Percentiles rank a stretch among this genome's conserved stretches.
Conservation (phyloP, 805 yeast species). For the Hanseniaspora jakobsenii region DNA sequence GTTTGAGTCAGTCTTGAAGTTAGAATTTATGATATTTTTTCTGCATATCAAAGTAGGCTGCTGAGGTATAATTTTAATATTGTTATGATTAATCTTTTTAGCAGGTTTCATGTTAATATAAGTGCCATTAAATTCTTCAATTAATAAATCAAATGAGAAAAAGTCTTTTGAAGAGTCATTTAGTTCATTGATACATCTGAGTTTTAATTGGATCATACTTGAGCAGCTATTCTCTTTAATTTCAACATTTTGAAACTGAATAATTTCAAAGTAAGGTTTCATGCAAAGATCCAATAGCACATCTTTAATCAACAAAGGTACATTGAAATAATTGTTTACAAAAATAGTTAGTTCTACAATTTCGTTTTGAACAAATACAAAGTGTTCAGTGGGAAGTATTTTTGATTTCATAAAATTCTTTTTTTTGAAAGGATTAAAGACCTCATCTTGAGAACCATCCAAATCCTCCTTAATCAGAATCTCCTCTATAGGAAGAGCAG, state of each 20-base stretch:
- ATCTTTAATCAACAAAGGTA: conserved; percentile 21
- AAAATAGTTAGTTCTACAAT: conserved; percentile 7
- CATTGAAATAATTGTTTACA: conserved; percentile 21
- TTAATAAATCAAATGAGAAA: too few species aligned
- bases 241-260: not conserved
- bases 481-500: not conserved
- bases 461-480: not conserved
- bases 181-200: too few species aligned
- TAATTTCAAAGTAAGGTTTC: not conserved
- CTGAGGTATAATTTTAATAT: too few species aligned
- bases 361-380: not conserved
- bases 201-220: too few species aligned
- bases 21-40: too few species aligned
- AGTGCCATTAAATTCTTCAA: too few species aligned
- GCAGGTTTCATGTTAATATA: too few species aligned
- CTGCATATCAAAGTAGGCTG: too few species aligned
- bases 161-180: too few species aligned
- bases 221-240: too few species aligned
- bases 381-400: not conserved
- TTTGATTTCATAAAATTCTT: not conserved
- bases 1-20: too few species aligned
- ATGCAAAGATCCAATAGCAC: conserved; percentile 16
- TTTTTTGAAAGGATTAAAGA: conserved; percentile 11
- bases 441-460: conserved; percentile 1
- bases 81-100: too few species aligned